Percentiles rank a stretch among this genome's conserved stretches.
Conservation (phyloP, 805 yeast species). For the Pichia ethanolica region DNA sequence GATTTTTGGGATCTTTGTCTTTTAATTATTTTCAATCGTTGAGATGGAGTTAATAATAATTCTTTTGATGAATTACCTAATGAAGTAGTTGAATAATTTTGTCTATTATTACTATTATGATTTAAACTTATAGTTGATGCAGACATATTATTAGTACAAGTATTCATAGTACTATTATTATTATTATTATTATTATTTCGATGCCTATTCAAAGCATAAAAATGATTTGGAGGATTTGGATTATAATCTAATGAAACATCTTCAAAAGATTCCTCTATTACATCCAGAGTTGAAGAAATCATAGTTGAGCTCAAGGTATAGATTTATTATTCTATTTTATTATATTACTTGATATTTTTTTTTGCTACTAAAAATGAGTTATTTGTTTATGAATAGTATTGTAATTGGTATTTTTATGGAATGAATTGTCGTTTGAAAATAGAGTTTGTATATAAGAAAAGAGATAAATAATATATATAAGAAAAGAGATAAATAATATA, state of each 20-base stretch:
- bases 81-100: conserved; percentile 4
- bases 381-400: too few relatives aligned
- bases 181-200: background rate
- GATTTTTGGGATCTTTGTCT: conserved; percentile 7
- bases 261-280: conserved; percentile 30
- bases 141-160: background rate
- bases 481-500: too few relatives aligned
- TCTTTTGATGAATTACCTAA: conserved; percentile 5
- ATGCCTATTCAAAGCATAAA: background rate
- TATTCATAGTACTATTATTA: background rate
- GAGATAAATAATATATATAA: too few relatives aligned
- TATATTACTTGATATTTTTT: too few relatives aligned
- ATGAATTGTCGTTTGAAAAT: too few relatives aligned
- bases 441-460: too few relatives aligned
- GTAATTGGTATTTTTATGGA: too few relatives aligned
- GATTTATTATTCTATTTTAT: too few relatives aligned
- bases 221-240: background rate
- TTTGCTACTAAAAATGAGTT: too few relatives aligned
- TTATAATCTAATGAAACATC: conserved; percentile 19
- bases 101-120: background rate
- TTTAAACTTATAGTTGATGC: background rate
- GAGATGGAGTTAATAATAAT: conserved; percentile 22
- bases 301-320: background rate
- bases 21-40: conserved; percentile 20
- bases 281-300: conserved; percentile 17